Conservation (phyloP, 192 early-diverging fungal species). For the Entomortierella chlamydospora region DNA sequence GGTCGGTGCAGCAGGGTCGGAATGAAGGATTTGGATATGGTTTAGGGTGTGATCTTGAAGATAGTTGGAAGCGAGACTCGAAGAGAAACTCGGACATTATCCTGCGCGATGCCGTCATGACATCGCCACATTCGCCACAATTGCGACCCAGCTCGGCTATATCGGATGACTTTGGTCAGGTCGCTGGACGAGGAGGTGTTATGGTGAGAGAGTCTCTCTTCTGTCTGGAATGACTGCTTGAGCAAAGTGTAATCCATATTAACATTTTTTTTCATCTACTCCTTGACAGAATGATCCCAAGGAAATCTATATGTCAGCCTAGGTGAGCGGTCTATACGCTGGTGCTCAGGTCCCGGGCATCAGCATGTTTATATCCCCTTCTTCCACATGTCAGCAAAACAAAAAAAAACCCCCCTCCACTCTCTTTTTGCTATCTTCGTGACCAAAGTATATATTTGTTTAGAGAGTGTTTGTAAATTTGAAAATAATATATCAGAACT, state of each 20-base stretch:
- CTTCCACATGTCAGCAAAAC: no score
- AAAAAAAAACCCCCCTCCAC: no score
- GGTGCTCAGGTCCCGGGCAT: no score
- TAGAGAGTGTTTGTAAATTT: no score
- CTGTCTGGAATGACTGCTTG: neutral
- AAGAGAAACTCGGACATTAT: constrained; percentile 15
- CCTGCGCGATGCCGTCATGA: constrained; percentile 26
- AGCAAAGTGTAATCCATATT: no score
- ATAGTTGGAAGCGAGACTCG: constrained; percentile 4
- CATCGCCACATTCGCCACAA: constrained; percentile 14
- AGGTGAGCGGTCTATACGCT: neutral
- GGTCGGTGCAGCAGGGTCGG: constrained; percentile 29
- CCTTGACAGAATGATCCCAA: neutral
- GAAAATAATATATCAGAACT: no score
- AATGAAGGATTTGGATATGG: constrained; percentile 41
- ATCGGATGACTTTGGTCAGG: constrained; percentile 15
- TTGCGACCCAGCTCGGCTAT: constrained; percentile 19
- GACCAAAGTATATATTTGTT: no score
- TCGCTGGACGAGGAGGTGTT: constrained; percentile 2
- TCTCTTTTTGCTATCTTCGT: no score
- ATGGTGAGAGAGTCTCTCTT: neutral
- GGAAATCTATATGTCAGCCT: constrained; percentile 7
- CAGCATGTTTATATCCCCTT: no score
- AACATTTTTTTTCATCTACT: no score
- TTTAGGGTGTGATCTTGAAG: constrained; percentile 30